phyloP scores from a whole-genome alignment of 305 asterid species.

The Andrographis paniculata region DNA sequence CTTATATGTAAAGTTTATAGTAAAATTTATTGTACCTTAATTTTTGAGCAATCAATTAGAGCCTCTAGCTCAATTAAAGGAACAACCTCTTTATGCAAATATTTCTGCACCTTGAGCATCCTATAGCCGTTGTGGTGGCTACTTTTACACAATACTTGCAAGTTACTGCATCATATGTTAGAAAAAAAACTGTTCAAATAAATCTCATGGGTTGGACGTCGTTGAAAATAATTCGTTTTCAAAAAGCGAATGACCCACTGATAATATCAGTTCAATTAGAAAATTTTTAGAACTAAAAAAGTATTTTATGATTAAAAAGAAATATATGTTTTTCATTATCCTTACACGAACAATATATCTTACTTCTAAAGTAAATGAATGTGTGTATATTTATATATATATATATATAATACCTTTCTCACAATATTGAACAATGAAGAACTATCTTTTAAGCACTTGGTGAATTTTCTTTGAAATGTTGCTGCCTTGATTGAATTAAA shows the following conservation, averaged over 20 bases:
- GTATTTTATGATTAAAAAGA: too few relatives aligned
- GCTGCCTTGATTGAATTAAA: too few relatives aligned
- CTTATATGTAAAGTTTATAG: too few relatives aligned
- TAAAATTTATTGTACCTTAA: constrained; percentile 22
- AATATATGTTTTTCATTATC: too few relatives aligned
- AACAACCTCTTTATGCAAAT: constrained; percentile 38
- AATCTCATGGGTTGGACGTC: constrained; percentile 19
- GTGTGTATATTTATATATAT: not conserved
- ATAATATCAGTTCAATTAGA: too few relatives aligned
- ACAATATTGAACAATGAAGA: not conserved
- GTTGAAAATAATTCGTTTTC: constrained; percentile 20
- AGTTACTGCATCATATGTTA: constrained; percentile 22
- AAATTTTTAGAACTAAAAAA: too few relatives aligned
- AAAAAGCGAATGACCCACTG: not conserved
- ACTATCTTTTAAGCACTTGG: not conserved
- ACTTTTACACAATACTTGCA: constrained; percentile 35
- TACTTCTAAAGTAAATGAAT: too few relatives aligned
- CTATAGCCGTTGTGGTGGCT: constrained; percentile 24
- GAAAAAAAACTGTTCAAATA: constrained; percentile 32
- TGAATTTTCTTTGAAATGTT: too few relatives aligned
- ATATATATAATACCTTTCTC: not conserved
- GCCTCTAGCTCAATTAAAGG: constrained; percentile 28
- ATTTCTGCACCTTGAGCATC: constrained; percentile 30
- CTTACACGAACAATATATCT: too few relatives aligned
- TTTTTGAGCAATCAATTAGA: constrained; percentile 23